Evolutionary conservation across 768 basidiomycete species (phyloP).

Genomic region (Termitomyces sp.): DNA sequence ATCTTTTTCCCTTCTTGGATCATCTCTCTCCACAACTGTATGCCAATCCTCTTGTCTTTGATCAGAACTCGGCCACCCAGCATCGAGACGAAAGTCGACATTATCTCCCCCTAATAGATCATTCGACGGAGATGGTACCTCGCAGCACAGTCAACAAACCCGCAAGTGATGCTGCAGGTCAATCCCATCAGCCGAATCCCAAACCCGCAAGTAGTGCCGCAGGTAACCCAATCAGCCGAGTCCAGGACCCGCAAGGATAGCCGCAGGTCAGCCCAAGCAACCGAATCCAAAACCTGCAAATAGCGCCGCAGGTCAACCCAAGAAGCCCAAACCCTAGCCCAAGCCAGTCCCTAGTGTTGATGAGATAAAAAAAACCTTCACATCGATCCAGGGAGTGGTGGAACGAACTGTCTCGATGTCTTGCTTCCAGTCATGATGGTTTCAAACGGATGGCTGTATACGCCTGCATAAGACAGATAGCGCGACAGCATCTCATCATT

Average conservation of each 20-base stretch:
- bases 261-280: too few relatives aligned
- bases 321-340: background rate
- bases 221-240: too few relatives aligned
- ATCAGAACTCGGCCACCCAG: background rate
- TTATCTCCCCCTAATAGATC: background rate
- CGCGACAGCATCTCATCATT: too few relatives aligned
- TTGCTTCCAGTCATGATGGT: too few relatives aligned
- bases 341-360: background rate
- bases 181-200: background rate
- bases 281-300: too few relatives aligned
- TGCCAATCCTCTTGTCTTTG: background rate
- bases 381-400: too few relatives aligned
- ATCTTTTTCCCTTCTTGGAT: too few relatives aligned
- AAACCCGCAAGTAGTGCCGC: background rate
- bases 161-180: background rate
- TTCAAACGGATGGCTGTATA: too few relatives aligned
- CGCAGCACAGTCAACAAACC: background rate
- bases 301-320: background rate
- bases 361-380: too few relatives aligned
- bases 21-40: background rate
- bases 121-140: background rate
- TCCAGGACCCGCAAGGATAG: too few relatives aligned
- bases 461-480: too few relatives aligned
- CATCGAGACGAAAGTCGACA: background rate
- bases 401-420: too few relatives aligned